Evolutionary conservation across 129 eudicot species (phyloP).

Genomic region (Helianthus tuberosus): DNA sequence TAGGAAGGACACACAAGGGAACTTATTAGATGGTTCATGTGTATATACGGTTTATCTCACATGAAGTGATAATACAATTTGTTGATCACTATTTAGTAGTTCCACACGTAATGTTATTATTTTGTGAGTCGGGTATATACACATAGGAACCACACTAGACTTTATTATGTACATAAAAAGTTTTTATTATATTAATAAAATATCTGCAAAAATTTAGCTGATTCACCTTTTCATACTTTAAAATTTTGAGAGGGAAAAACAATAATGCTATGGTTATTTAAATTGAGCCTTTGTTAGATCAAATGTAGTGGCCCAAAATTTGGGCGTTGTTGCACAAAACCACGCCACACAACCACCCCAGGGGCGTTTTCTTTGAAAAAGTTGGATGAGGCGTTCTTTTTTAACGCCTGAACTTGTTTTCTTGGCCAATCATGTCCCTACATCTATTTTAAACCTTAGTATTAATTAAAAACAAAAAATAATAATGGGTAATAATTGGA

Average conservation of each 20-base stretch:
- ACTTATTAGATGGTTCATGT: slow-evolving; percentile 27
- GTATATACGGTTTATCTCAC: slow-evolving; percentile 27
- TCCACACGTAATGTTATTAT: background rate
- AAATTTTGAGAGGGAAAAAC: background rate
- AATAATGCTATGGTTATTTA: background rate
- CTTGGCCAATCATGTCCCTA: no score
- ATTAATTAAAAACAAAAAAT: no score
- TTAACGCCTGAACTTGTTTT: no score
- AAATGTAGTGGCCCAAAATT: no score
- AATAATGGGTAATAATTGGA: no score
- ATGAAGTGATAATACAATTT: slow-evolving; percentile 10
- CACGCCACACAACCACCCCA: no score
- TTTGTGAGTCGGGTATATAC: slow-evolving; percentile 24
- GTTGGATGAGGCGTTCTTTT: no score
- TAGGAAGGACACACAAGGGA: slow-evolving; percentile 10
- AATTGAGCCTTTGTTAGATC: background rate
- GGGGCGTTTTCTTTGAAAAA: no score
- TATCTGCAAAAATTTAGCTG: slow-evolving; percentile 16
- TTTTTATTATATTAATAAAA: slow-evolving; percentile 11
- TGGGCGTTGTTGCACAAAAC: no score
- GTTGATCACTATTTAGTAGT: background rate
- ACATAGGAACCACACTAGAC: slow-evolving; percentile 9
- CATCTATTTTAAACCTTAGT: no score
- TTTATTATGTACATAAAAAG: slow-evolving; percentile 15
- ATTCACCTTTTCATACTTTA: background rate